Evolutionary conservation across 768 basidiomycete genomes (phyloP).

Genomic region (Tephrocybe sp.): DNA sequence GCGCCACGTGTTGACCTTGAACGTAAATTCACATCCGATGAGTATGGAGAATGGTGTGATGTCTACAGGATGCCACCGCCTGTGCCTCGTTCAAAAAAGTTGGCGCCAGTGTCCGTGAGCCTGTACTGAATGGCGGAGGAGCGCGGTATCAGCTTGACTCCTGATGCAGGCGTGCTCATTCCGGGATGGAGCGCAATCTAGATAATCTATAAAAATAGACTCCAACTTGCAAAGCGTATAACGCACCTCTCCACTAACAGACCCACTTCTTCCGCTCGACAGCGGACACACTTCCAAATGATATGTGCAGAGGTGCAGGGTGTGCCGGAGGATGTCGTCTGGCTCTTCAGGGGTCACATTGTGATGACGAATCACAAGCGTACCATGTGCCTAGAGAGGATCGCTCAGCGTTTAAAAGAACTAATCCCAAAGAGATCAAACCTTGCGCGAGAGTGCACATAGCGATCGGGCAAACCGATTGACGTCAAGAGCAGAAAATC

Average conservation of each 20-base stretch:
- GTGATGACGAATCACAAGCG: slow-evolving; percentile 67
- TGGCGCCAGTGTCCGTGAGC: slow-evolving; percentile 60
- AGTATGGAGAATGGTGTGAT: neutral
- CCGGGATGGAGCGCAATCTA: slow-evolving; percentile 68
- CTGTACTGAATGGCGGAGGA: slow-evolving; percentile 67
- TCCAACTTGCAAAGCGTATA: neutral
- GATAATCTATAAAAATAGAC: neutral
- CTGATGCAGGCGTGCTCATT: slow-evolving; percentile 32
- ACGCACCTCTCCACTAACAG: slow-evolving; percentile 73
- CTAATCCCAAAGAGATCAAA: slow-evolving; percentile 18
- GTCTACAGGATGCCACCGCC: slow-evolving; percentile 55
- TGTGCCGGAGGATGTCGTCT: slow-evolving; percentile 57
- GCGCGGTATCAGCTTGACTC: slow-evolving; percentile 46
- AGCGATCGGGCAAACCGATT: slow-evolving; percentile 62
- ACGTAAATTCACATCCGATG: neutral
- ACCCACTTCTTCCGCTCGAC: slow-evolving; percentile 72
- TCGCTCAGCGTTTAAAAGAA: neutral
- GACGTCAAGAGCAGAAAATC: slow-evolving; percentile 51
- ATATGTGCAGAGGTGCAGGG: slow-evolving; percentile 64
- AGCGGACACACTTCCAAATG: slow-evolving; percentile 74
- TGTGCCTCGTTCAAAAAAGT: slow-evolving; percentile 76
- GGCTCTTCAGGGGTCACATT: slow-evolving; percentile 52
- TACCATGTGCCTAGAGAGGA: slow-evolving; percentile 44
- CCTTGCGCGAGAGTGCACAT: slow-evolving; percentile 55
- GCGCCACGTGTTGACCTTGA: neutral